phyloP scores from a whole-genome alignment of 495 filamentous ascomycete species.

The Thozetella sp. region DNA sequence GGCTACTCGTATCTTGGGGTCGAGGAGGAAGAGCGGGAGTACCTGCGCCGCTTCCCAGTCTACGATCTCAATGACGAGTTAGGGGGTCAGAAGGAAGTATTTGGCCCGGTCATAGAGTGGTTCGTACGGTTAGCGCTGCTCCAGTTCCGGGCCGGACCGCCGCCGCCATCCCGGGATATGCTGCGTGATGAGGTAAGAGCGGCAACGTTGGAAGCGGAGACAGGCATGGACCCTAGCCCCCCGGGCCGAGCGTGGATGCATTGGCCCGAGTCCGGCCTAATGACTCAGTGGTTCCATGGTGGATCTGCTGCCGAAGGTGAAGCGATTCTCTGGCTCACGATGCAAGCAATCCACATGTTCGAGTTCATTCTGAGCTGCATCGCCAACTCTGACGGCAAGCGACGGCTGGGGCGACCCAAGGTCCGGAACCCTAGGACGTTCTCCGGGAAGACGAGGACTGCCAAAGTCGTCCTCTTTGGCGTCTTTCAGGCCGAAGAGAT shows the following conservation, averaged over 20 bases:
- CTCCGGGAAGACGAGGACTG: background rate
- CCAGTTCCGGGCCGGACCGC: background rate
- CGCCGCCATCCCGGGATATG: background rate
- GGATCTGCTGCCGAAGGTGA: background rate
- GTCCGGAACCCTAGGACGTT: background rate
- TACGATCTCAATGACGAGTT: background rate
- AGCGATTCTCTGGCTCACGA: background rate
- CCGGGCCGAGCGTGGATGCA: background rate
- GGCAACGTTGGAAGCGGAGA: background rate
- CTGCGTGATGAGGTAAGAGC: background rate
- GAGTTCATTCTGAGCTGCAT: background rate
- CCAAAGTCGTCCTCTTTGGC: background rate
- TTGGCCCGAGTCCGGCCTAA: background rate
- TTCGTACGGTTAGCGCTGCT: background rate
- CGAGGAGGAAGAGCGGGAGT: background rate
- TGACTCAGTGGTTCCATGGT: background rate
- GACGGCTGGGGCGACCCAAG: background rate
- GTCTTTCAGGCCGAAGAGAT: background rate
- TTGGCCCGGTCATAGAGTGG: background rate
- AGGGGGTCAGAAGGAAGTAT: background rate
- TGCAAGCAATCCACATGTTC: background rate
- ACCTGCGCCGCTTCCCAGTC: background rate
- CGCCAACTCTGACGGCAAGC: background rate
- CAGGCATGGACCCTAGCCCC: background rate
- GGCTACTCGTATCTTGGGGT: background rate